phyloP scores from a whole-genome alignment of 116 monocot species.

The Posidonia oceanica region DNA sequence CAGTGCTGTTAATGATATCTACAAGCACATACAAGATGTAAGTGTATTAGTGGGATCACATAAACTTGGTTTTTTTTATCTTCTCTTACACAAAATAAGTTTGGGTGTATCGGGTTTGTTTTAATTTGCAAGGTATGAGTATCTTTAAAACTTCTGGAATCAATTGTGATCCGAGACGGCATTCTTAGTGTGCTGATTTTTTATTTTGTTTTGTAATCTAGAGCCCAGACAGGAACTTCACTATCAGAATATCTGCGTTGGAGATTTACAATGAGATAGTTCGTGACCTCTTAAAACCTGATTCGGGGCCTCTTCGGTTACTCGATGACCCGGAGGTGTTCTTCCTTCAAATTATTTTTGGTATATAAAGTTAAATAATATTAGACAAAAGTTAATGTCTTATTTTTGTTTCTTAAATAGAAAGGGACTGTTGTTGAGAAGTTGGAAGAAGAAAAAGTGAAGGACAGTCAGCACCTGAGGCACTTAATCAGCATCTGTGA shows the following conservation, averaged over 20 bases:
- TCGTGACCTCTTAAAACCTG: conserved; percentile 66
- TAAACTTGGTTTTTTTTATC: no score
- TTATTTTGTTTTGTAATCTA: conserved; percentile 12
- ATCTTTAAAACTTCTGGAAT: no score
- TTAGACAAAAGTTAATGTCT: background rate
- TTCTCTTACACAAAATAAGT: no score
- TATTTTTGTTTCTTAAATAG: conserved; percentile 16
- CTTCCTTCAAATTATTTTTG: background rate
- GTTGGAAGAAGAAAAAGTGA: conserved; percentile 77
- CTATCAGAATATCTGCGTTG: conserved; percentile 83
- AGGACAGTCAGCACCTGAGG: conserved; percentile 65
- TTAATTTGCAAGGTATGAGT: no score
- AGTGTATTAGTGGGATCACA: conserved; percentile 5
- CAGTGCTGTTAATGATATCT: conserved; percentile 79
- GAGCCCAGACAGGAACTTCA: conserved; percentile 62
- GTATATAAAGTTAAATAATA: background rate
- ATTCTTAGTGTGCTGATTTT: background rate
- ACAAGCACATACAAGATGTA: conserved; percentile 77
- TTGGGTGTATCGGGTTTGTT: no score
- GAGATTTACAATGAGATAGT: conserved; percentile 97
- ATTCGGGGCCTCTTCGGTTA: conserved; percentile 72
- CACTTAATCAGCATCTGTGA: conserved; percentile 86
- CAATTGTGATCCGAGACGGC: background rate
- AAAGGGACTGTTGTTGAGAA: conserved; percentile 95
- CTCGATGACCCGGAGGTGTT: conserved; percentile 94